Conservation (phyloP, 441 rosid species). For the Raphanus hybrid region DNA sequence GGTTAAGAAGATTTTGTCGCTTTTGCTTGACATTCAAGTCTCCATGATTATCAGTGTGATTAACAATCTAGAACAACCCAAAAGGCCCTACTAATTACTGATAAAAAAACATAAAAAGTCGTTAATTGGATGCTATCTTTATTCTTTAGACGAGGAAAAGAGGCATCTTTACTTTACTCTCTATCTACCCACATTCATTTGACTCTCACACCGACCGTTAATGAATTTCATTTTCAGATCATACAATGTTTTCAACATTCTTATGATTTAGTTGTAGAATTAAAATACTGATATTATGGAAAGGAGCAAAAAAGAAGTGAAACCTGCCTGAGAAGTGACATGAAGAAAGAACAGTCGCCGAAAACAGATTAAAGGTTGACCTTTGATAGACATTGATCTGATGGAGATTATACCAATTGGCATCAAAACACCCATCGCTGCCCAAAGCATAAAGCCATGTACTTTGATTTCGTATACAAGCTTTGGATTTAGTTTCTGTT, state of each 20-base stretch:
- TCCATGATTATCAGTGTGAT: slow-evolving; percentile 45
- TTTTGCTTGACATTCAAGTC: slow-evolving; percentile 56
- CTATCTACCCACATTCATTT: slow-evolving; percentile 22
- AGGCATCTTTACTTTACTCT: slow-evolving; percentile 41
- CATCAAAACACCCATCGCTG: slow-evolving; percentile 73
- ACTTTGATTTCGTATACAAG: slow-evolving; percentile 58
- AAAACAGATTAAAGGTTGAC: slow-evolving; percentile 49
- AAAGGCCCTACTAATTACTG: slow-evolving; percentile 38
- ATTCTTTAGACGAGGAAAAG: slow-evolving; percentile 29
- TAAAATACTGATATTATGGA: neutral
- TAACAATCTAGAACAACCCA: slow-evolving; percentile 38
- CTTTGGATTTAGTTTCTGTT: slow-evolving; percentile 48
- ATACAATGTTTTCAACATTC: slow-evolving; percentile 12
- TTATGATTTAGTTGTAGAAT: slow-evolving; percentile 30
- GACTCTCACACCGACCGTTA: slow-evolving; percentile 33
- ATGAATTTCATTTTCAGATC: slow-evolving; percentile 14
- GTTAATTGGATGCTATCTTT: slow-evolving; percentile 33
- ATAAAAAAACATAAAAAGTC: slow-evolving; percentile 10
- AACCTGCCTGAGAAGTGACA: slow-evolving; percentile 69
- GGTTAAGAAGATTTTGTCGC: neutral
- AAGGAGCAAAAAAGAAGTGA: neutral
- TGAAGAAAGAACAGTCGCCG: slow-evolving; percentile 62
- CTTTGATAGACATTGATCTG: slow-evolving; percentile 58
- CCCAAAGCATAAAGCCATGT: slow-evolving; percentile 87
- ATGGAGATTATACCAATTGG: slow-evolving; percentile 75